Conservation (phyloP, 2,329 filamentous ascomycete species). For the Stemphylium lycopersici region DNA sequence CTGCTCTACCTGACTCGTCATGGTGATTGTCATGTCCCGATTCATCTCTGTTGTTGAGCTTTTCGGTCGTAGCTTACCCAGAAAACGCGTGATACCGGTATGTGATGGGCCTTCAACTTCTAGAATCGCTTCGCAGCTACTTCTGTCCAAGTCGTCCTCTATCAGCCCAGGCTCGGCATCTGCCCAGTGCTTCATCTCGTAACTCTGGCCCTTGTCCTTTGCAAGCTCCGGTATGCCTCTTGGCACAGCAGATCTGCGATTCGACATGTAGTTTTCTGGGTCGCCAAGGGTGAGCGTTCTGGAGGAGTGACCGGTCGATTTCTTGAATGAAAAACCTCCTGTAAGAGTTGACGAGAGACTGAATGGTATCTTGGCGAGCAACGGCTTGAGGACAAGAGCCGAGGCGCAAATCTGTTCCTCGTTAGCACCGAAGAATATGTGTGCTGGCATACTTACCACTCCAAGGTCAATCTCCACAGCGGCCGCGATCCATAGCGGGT, state of each 20-base stretch:
- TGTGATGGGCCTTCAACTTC: slow-evolving; percentile 5
- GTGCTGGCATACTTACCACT: slow-evolving; percentile 44
- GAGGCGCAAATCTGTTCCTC: slow-evolving; percentile 36
- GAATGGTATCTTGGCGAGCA: slow-evolving; percentile 37
- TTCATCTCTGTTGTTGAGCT: neutral
- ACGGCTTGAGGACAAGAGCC: slow-evolving; percentile 39
- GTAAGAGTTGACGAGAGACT: slow-evolving; percentile 25
- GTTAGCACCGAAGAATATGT: neutral
- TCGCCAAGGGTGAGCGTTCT: slow-evolving; percentile 11
- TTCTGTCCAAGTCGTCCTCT: slow-evolving; percentile 1
- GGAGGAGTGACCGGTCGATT: neutral
- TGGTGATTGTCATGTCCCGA: slow-evolving; percentile 29
- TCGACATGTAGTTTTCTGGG: slow-evolving; percentile 16
- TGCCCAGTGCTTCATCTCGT: slow-evolving; percentile 33
- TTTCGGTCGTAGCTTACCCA: slow-evolving; percentile 16
- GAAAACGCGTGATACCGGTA: slow-evolving; percentile 10
- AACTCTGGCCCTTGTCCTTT: slow-evolving; percentile 23
- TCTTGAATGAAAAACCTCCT: slow-evolving; percentile 21
- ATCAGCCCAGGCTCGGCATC: slow-evolving; percentile 10
- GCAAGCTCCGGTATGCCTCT: slow-evolving; percentile 19
- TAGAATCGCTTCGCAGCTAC: slow-evolving; percentile 12
- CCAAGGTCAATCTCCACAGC: slow-evolving; percentile 55
- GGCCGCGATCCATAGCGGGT: slow-evolving; percentile 56
- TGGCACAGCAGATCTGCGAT: slow-evolving; percentile 20
- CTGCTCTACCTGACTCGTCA: slow-evolving; percentile 25